Evolutionary conservation across 306 rosid genomes (phyloP).

Genomic region (Fragaria nilgerrensis): DNA sequence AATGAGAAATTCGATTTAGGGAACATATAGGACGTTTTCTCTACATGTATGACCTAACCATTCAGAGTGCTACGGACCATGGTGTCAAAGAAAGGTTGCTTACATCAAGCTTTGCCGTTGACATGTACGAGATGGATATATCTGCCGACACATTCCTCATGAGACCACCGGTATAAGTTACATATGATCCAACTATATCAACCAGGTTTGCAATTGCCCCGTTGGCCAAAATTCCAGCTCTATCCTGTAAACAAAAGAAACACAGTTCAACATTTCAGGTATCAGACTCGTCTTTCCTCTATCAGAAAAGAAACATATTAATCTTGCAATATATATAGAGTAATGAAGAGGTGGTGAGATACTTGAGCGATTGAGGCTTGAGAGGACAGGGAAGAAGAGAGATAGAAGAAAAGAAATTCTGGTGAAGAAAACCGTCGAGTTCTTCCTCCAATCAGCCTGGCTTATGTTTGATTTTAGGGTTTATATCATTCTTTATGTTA

Average conservation of each 20-base stretch:
- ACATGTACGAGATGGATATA: constrained; percentile 67
- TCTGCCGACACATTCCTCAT: constrained; percentile 78
- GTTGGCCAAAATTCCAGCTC: constrained; percentile 49
- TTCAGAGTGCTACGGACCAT: background rate
- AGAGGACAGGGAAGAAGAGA: no score
- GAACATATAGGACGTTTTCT: background rate
- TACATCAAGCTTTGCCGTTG: constrained; percentile 54
- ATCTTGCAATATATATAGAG: no score
- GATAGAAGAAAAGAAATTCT: no score
- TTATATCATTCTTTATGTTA: no score
- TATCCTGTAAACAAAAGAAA: constrained; percentile 46
- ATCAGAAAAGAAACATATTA: background rate
- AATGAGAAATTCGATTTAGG: background rate
- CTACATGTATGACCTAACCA: background rate
- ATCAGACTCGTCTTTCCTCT: background rate
- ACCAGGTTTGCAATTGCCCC: constrained; percentile 80
- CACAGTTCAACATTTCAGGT: background rate
- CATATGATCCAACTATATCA: constrained; percentile 62
- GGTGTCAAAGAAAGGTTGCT: constrained; percentile 20
- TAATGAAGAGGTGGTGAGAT: no score
- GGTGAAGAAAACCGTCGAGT: no score
- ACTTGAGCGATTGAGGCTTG: no score
- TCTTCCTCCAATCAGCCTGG: no score
- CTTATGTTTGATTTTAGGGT: no score
- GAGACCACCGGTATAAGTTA: constrained; percentile 49